Base-by-base conservation (phyloP, 73 alveolate genomes). In the Paraurostyla sp. region DNA sequence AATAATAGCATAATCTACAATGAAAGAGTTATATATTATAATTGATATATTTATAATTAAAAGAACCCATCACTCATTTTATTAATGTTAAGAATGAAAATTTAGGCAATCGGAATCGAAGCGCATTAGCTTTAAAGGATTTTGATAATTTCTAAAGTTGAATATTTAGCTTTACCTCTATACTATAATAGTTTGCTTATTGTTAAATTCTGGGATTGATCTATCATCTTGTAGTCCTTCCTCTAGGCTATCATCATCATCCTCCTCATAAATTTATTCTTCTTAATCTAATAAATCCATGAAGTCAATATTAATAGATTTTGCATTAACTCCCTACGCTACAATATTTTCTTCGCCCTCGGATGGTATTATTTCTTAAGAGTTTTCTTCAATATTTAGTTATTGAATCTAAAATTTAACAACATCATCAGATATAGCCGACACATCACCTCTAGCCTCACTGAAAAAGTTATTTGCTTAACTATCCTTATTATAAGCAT, bases 241-340 rank as follows among this genome's bases (percentile, higher is more conserved):
- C 27, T 65, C 82, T 36, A 65, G 58, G 41, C 58, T 35, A 36
- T 65, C 82, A 3, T 65, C 16, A 35, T 65, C 82, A n/a, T n/a
- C 82, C 82, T 38, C 13, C 41, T 38, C 41, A 38, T 65, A 32
- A 4, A 16, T 4, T 65, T 23, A 7, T 36, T 38, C 6, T 22
- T 13, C 40, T 60, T 50, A 6, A 65, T n/a, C 7, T 35, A 56
- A 11, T n/a, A 33, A 22, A 16, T 40, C 33, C 32, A 16, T 3
- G 36, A 40, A 38, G 15, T 22, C 2, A 1, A 16, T 1, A 2
- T 65, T 35, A 65, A 6, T 11, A 38, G 42, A 65, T 65, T 25
- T 36, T 18, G 4, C 1, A 40, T 15, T 16, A 36, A 65, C 16
- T 65, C 58, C n/a, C n/a, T n/a, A n/a, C n/a, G n/a, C n/a, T n/a